phyloP scores from a whole-genome alignment of 2,329 filamentous ascomycete species.

The Penicillium sp. region DNA sequence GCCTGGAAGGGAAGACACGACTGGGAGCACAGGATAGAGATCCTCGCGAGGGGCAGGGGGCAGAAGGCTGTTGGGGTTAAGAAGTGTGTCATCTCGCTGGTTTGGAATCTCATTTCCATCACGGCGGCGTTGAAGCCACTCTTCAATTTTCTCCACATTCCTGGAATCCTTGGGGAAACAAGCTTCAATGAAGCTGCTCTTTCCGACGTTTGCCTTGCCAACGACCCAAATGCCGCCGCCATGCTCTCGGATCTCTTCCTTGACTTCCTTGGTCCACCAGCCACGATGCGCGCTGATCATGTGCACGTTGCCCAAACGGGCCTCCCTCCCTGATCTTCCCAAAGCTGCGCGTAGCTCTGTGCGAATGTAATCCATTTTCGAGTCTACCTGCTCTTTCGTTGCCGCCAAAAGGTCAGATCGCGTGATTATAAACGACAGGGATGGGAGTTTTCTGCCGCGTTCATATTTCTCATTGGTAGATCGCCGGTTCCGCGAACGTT shows the following conservation, averaged over 20 bases:
- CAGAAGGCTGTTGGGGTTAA: conserved; percentile 55
- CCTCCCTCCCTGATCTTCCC: conserved; percentile 62
- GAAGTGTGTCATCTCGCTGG: conserved; percentile 15
- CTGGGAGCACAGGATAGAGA: conserved; percentile 77
- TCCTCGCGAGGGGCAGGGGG: conserved; percentile 72
- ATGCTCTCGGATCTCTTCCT: conserved; percentile 77
- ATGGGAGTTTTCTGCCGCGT: conserved; percentile 68
- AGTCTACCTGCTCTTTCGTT: conserved; percentile 77
- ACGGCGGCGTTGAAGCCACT: conserved; percentile 33
- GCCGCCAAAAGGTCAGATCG: conserved; percentile 82
- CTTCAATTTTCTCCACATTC: conserved; percentile 41
- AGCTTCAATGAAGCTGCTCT: conserved; percentile 84
- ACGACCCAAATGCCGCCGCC: conserved; percentile 93
- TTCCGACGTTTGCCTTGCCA: conserved; percentile 97
- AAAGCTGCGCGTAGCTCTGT: conserved; percentile 75
- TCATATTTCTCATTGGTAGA: conserved; percentile 66
- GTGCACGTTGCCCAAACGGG: conserved; percentile 83
- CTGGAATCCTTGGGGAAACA: conserved; percentile 75
- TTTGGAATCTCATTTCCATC: conserved; percentile 18
- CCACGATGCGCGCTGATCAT: conserved; percentile 81
- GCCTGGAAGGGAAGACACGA: conserved; percentile 82
- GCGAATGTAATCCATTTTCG: conserved; percentile 78
- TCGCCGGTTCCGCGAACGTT: conserved; percentile 78
- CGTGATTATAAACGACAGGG: conserved; percentile 88
- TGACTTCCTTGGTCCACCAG: conserved; percentile 90